These are phyloP conservation scores for Chlorophyllum brunneum DNA, from an alignment of 768 basidiomycete species.

Conservation along the genomic window DNA sequence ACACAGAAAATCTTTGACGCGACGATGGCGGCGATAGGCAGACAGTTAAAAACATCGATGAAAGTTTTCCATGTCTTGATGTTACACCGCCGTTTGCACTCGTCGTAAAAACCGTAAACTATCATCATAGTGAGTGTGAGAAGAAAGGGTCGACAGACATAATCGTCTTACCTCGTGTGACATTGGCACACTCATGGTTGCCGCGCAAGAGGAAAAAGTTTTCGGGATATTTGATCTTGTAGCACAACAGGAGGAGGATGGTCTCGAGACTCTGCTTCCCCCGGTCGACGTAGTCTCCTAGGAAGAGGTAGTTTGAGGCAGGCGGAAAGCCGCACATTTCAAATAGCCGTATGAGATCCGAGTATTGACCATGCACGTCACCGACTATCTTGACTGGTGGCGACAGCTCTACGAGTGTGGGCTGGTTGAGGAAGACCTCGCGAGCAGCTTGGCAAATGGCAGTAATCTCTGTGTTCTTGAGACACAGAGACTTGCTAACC, in stretches of 20 bases:
- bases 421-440: constrained; percentile 94
- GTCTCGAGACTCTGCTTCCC: constrained; percentile 99
- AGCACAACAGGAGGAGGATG: constrained; percentile 92
- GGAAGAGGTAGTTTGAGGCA: constrained; percentile 94
- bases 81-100: constrained; percentile 98
- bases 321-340: constrained; percentile 99
- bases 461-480: constrained; percentile 95
- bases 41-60: constrained; percentile 98
- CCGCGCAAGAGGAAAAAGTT: constrained; percentile 98
- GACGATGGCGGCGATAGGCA: constrained; percentile 97
- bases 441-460: constrained; percentile 93
- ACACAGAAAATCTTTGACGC: constrained; percentile 99
- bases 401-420: constrained; percentile 93
- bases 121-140: constrained; percentile 17
- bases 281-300: constrained; percentile 98
- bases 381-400: constrained; percentile 99
- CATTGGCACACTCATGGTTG: constrained; percentile 99
- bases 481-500: constrained; percentile 90
- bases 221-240: constrained; percentile 99
- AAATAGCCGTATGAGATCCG: constrained; percentile 95
- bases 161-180: constrained; percentile 77
- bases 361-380: constrained; percentile 98
- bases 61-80: constrained; percentile 99
- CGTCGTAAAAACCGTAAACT: constrained; percentile 99
- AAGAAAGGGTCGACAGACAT: constrained; percentile 8